A percentile compares a stretch with the other conserved stretches of the same genome.
Conservation (phyloP, 768 basidiomycete species). For the Lactarius sanguifluus region DNA sequence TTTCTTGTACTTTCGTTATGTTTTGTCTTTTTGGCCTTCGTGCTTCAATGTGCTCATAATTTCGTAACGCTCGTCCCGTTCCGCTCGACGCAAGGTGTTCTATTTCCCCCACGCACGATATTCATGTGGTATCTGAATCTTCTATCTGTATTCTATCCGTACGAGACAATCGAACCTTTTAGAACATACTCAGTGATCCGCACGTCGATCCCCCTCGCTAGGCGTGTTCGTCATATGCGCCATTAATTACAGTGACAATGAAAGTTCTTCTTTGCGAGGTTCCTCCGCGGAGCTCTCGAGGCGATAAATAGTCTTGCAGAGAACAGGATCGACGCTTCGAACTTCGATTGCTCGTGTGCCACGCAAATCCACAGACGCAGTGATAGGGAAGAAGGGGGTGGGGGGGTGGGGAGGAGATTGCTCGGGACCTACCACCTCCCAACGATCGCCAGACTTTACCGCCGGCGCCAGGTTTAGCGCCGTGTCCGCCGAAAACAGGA, state of each 20-base stretch:
- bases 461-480: not conserved
- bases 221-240: not conserved
- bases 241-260: not conserved
- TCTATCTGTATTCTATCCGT: not conserved
- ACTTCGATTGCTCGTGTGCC: not conserved
- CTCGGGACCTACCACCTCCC: not conserved
- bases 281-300: not conserved
- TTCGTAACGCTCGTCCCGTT: not conserved
- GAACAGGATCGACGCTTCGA: not conserved
- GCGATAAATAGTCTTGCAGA: not conserved
- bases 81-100: not conserved
- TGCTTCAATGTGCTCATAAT: not conserved
- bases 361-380: not conserved
- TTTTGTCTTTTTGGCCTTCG: not conserved
- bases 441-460: not conserved
- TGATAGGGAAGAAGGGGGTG: not conserved
- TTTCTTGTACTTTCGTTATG: not conserved
- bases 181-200: not conserved
- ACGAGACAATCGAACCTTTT: not conserved
- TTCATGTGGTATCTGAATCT: conserved; percentile 1
- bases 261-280: not conserved
- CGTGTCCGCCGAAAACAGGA: not conserved
- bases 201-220: not conserved
- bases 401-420: not conserved
- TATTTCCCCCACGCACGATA: not conserved